Evolutionary conservation across 2,329 filamentous ascomycete genomes (phyloP).

Genomic region (Arthrinium puccinioides): DNA sequence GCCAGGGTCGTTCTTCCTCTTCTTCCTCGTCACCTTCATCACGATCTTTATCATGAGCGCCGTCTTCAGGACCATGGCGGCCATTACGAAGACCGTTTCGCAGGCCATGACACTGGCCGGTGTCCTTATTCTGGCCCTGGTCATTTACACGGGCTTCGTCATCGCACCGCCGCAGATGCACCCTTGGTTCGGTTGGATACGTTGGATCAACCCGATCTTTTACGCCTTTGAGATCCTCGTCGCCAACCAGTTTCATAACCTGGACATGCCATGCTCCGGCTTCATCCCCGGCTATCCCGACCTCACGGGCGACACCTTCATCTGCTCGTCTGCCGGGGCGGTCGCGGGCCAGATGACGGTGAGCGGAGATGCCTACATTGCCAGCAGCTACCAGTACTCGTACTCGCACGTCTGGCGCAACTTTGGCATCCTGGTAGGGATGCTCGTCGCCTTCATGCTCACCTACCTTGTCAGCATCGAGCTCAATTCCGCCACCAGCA

Average conservation of each 20-base stretch:
- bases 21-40: slow-evolving; percentile 62
- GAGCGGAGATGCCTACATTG: slow-evolving; percentile 55
- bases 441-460: slow-evolving; percentile 51
- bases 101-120: slow-evolving; percentile 48
- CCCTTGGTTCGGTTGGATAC: slow-evolving; percentile 69
- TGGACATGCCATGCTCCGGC: slow-evolving; percentile 46
- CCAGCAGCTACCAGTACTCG: slow-evolving; percentile 46
- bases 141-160: slow-evolving; percentile 54
- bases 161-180: slow-evolving; percentile 51
- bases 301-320: slow-evolving; percentile 36
- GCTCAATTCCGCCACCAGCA: slow-evolving; percentile 54
- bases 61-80: slow-evolving; percentile 67
- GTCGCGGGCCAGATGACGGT: slow-evolving; percentile 45
- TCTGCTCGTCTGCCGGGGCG: slow-evolving; percentile 48
- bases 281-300: slow-evolving; percentile 33
- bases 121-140: slow-evolving; percentile 50
- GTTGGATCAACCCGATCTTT: slow-evolving; percentile 65
- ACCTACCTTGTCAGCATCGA: slow-evolving; percentile 61
- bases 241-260: slow-evolving; percentile 63
- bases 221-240: slow-evolving; percentile 72
- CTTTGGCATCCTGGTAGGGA: slow-evolving; percentile 41
- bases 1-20: slow-evolving; percentile 67
- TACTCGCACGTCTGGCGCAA: slow-evolving; percentile 59
- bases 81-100: slow-evolving; percentile 58
- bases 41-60: slow-evolving; percentile 67